Percentiles rank a stretch among this genome's conserved stretches.
These are phyloP conservation scores for Santalum album DNA, from an alignment of 164 flowering plant genomes.

Conservation along the genomic window DNA sequence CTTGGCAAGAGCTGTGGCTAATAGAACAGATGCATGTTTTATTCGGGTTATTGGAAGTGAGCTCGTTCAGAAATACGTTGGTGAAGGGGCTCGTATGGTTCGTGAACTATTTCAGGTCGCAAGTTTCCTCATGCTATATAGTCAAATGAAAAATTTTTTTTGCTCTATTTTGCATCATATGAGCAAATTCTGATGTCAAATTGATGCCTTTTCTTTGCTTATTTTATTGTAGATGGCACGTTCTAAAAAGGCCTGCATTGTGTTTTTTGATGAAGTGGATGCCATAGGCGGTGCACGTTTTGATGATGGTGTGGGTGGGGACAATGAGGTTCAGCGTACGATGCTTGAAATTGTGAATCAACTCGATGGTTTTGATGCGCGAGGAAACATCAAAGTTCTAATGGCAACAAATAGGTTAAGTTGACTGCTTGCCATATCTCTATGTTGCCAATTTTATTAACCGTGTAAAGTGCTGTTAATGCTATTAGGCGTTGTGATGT, in stretches of 20 bases:
- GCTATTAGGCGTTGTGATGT: too few relatives aligned
- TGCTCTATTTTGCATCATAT: not conserved
- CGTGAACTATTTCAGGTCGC: constrained; percentile 16
- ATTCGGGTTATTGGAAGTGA: constrained; percentile 98
- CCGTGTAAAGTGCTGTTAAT: too few relatives aligned
- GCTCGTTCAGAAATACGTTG: constrained; percentile 96
- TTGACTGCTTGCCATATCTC: not conserved
- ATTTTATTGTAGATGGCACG: constrained; percentile 10
- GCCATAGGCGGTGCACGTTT: constrained; percentile 18
- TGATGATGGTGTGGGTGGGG: constrained; percentile 19
- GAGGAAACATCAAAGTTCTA: constrained; percentile 17
- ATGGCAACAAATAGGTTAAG: constrained; percentile 2
- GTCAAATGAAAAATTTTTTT: not conserved
- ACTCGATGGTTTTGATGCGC: constrained; percentile 20
- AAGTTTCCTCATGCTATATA: not conserved
- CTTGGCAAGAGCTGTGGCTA: constrained; percentile 95
- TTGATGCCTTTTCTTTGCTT: not conserved
- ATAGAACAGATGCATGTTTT: constrained; percentile 95
- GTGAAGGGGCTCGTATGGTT: constrained; percentile 55
- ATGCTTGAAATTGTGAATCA: constrained; percentile 22
- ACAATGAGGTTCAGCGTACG: constrained; percentile 21
- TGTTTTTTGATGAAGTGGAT: constrained; percentile 16
- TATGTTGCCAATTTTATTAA: too few relatives aligned
- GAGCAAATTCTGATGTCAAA: not conserved
- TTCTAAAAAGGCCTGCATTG: constrained; percentile 13